A percentile compares a stretch with the other conserved stretches of the same genome.
Conservation (phyloP, 2,329 filamentous ascomycete genomes). For the Cadophora sp. region DNA sequence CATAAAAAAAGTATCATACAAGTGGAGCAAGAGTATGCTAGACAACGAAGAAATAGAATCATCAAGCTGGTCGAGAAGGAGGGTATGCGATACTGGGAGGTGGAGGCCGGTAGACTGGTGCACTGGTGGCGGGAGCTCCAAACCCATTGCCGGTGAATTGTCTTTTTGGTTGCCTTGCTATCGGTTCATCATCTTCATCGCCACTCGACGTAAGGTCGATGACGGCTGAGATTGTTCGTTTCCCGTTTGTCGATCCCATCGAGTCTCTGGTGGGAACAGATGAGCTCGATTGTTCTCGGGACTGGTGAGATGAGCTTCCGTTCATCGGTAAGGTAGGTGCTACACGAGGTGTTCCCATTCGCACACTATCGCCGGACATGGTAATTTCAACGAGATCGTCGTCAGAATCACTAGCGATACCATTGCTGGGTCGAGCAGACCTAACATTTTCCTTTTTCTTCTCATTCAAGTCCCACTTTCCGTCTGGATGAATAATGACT, state of each 20-base stretch:
- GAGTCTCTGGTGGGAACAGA: constrained; percentile 39
- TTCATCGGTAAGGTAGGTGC: constrained; percentile 36
- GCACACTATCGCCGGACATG: constrained; percentile 43
- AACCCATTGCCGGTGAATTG: constrained; percentile 36
- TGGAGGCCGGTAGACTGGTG: constrained; percentile 30
- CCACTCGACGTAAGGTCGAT: constrained; percentile 62
- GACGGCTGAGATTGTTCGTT: constrained; percentile 55
- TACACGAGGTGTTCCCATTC: constrained; percentile 33
- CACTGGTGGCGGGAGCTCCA: constrained; percentile 13
- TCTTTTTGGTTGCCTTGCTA: constrained; percentile 45
- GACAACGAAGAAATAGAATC: not conserved
- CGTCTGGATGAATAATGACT: constrained; percentile 88
- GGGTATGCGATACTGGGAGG: constrained; percentile 10
- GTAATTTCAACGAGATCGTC: constrained; percentile 59
- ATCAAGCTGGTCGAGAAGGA: not conserved
- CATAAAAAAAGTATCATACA: constrained; percentile 22
- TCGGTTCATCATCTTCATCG: constrained; percentile 56
- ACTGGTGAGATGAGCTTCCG: constrained; percentile 25
- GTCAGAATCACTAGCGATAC: constrained; percentile 49
- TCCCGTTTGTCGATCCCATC: constrained; percentile 41
- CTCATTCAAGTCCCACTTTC: constrained; percentile 67
- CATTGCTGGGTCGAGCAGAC: constrained; percentile 32
- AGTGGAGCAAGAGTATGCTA: constrained; percentile 12
- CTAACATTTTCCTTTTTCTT: constrained; percentile 35
- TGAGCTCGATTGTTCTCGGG: constrained; percentile 48